Conservation (phyloP, 192 early-diverging fungal species). For the Podila minutissima region DNA sequence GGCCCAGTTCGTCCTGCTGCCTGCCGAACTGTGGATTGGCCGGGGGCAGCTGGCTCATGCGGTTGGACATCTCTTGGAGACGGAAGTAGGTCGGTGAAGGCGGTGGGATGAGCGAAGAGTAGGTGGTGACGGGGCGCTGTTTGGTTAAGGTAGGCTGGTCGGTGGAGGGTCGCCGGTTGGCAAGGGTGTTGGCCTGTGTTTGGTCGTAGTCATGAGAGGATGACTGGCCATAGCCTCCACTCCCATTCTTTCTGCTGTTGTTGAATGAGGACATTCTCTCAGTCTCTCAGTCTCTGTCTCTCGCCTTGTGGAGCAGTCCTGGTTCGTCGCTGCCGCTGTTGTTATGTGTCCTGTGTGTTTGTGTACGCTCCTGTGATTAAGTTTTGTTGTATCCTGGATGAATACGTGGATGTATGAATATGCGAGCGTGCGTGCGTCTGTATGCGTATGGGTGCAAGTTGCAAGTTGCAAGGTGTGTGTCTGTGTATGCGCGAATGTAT, state of each 20-base stretch:
- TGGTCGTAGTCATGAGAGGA: conserved; percentile 14
- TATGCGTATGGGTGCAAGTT: too few species aligned
- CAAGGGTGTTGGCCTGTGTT: conserved; percentile 46
- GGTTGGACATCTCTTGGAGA: conserved; percentile 34
- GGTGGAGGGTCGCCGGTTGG: conserved; percentile 31
- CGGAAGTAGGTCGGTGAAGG: conserved; percentile 47
- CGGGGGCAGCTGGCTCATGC: not conserved
- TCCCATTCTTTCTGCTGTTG: conserved; percentile 9
- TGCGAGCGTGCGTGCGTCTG: too few species aligned
- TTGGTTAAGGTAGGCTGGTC: conserved; percentile 24
- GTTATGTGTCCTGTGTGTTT: too few species aligned
- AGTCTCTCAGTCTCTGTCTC: not conserved
- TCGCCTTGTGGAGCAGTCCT: not conserved
- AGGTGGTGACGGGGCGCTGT: conserved; percentile 41
- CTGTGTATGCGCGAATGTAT: not conserved
- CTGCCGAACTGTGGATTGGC: not conserved
- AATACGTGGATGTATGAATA: too few species aligned
- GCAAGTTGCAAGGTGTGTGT: too few species aligned
- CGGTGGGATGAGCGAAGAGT: conserved; percentile 37
- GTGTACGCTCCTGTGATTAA: too few species aligned
- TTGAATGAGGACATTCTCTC: conserved; percentile 11
- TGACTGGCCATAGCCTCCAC: conserved; percentile 13
- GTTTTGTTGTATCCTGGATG: not conserved
- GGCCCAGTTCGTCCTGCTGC: conserved; percentile 20
- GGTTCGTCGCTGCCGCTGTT: not conserved